Base-by-base conservation (phyloP, 202 grass and related monocot genomes). In the Setaria italica region DNA sequence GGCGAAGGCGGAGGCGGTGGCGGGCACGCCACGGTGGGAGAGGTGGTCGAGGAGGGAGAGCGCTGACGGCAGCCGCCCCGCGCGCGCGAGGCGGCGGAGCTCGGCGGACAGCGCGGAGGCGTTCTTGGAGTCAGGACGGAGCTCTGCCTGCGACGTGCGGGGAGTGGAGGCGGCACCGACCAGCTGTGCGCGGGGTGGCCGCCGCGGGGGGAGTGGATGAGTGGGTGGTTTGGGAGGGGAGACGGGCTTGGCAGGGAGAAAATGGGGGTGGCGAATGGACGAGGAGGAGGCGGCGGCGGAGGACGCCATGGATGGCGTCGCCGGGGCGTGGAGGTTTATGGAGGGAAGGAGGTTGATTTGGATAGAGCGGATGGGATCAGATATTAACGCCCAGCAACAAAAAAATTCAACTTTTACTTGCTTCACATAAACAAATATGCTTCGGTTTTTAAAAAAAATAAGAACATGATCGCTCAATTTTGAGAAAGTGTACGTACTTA, bases 21-120 rank as follows among this genome's bases (percentile, higher is more conserved):
- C 93, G 0, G 93, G 95, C 71, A 98, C 81, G 71, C 92, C 95
- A 1, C 89, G 89, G 68, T 89, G 91, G 86, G 94, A 90, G 82
- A 98, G 77, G 84, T 98, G 94, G 77, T 98, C 95, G 48, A 95
- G 93, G 77, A 98, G 77, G n/a, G 80, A 56, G 45, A 98, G 87
- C 35, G 91, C 90, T 55, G 94, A 92, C 35, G 72, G 71, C 19
- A 98, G 48, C 45, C 89, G 65, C 7, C 90, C 91, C 32, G 55
- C 72, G 70, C 88, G 93, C 4, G 90, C 88, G n/a, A 98, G 82
- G 45, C 88, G 74, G 15, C 84, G 78, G 70, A 94, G 83, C 76
- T 91, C 93, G 1, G 70, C 34, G 54, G 87, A 92, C 55, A 98
- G 81, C 58, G 80, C 85, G 54, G 88, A 72, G n/a, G 91, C 89